A percentile compares a stretch with the other conserved stretches of the same genome.
phyloP scores from a whole-genome alignment of 2,329 filamentous ascomycete species.

The Apiospora hydei region DNA sequence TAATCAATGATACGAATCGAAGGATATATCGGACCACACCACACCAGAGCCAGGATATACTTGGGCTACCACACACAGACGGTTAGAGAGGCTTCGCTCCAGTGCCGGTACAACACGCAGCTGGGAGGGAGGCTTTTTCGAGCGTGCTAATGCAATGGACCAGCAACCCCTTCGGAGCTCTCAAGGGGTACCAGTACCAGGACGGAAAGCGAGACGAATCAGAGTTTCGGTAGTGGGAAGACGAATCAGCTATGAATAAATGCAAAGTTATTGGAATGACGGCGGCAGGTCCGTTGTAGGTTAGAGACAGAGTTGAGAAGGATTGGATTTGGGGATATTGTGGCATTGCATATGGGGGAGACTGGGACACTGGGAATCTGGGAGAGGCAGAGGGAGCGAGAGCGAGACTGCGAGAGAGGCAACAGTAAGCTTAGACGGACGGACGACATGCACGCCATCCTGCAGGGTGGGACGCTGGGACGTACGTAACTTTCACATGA shows the following conservation, averaged over 20 bases:
- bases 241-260: conserved; percentile 21
- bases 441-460: conserved; percentile 15
- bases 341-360: neutral
- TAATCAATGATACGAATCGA: conserved; percentile 21
- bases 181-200: neutral
- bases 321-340: conserved; percentile 16
- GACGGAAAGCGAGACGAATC: neutral
- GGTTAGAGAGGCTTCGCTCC: neutral
- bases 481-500: conserved; percentile 10
- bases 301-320: conserved; percentile 6
- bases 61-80: conserved; percentile 6
- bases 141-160: neutral
- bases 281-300: conserved; percentile 5
- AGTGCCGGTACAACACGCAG: conserved; percentile 7
- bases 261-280: conserved; percentile 10
- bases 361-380: too few relatives aligned
- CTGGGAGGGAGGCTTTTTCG: neutral
- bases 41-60: conserved; percentile 1
- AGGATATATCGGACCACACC: conserved; percentile 24
- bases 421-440: conserved; percentile 13
- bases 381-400: neutral
- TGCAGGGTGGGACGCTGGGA: neutral
- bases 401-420: neutral
- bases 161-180: neutral
- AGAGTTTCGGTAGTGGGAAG: conserved; percentile 16